Percentiles rank a stretch among this genome's conserved stretches.
These are phyloP conservation scores for Talaromyces trachyspermus DNA, from an alignment of 495 filamentous ascomycete species.

Conservation along the genomic window DNA sequence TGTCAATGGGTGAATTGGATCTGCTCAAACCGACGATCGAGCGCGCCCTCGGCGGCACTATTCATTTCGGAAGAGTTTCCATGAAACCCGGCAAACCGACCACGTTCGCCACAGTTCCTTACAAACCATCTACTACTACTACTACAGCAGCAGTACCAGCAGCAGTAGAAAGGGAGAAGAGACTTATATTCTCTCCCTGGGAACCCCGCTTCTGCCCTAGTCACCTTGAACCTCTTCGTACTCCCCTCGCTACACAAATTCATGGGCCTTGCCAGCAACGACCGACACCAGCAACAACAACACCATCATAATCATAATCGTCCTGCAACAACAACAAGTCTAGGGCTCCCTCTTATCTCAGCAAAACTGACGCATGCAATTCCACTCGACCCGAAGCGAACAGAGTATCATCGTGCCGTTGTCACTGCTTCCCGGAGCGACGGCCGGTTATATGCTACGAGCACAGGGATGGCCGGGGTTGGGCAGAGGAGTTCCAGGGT, in stretches of 20 bases:
- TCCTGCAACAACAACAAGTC: constrained; percentile 23
- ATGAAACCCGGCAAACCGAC: constrained; percentile 99
- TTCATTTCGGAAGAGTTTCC: constrained; percentile 91
- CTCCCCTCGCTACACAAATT: constrained; percentile 76
- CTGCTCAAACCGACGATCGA: constrained; percentile 97
- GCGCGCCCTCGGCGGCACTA: constrained; percentile 78
- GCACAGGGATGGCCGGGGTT: constrained; percentile 60
- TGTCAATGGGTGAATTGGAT: constrained; percentile 97
- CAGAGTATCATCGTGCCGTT: constrained; percentile 82
- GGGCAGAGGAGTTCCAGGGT: constrained; percentile 81
- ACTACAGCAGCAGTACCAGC: neutral
- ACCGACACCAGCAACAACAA: neutral
- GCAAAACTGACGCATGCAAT: constrained; percentile 69
- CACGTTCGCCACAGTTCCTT: constrained; percentile 84
- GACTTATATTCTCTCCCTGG: constrained; percentile 88
- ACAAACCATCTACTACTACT: constrained; percentile 27
- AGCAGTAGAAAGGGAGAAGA: constrained; percentile 52
- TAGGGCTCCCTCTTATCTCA: constrained; percentile 62
- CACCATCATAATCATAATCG: no score
- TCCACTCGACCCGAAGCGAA: constrained; percentile 59
- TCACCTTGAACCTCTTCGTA: constrained; percentile 91
- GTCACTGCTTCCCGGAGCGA: constrained; percentile 51
- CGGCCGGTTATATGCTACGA: constrained; percentile 66
- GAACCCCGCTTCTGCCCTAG: constrained; percentile 87
- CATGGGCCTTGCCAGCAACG: constrained; percentile 28